Percentiles rank a stretch among this genome's conserved stretches.
Conservation (phyloP, 805 yeast genomes). For the Starmerella bombi region DNA sequence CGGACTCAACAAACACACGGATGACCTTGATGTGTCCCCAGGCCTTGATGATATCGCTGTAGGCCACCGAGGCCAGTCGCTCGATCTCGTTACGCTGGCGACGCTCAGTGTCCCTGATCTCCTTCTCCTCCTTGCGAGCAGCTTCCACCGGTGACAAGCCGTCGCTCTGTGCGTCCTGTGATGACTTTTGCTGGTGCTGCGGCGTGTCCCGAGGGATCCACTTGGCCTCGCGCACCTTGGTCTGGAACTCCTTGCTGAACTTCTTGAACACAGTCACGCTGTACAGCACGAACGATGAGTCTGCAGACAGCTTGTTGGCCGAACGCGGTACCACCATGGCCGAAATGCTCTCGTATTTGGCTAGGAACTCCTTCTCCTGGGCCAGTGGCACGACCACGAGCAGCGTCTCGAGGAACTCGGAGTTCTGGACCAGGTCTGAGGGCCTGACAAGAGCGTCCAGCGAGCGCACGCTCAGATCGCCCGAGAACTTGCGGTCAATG, state of each 20-base stretch:
- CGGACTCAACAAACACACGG: conserved; percentile 82
- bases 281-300: conserved; percentile 60
- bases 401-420: conserved; percentile 78
- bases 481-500: conserved; percentile 84
- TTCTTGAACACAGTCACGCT: conserved; percentile 78
- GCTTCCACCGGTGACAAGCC: neutral
- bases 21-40: conserved; percentile 87
- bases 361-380: conserved; percentile 45
- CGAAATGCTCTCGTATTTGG: conserved; percentile 60
- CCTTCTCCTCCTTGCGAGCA: conserved; percentile 38
- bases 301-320: conserved; percentile 56
- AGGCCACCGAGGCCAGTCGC: conserved; percentile 80
- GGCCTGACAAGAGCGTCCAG: conserved; percentile 78
- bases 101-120: conserved; percentile 61
- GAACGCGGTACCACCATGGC: conserved; percentile 86
- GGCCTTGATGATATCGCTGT: conserved; percentile 64
- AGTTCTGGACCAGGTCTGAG: conserved; percentile 66
- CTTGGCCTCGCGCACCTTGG: conserved; percentile 66
- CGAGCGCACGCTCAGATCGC: conserved; percentile 83
- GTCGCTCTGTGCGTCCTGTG: conserved; percentile 48
- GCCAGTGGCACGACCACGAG: conserved; percentile 75
- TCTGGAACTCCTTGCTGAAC: conserved; percentile 52
- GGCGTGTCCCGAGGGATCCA: conserved; percentile 73
- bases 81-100: conserved; percentile 58
- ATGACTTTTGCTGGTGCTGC: conserved; percentile 34